Base-by-base conservation (phyloP, 495 filamentous ascomycete genomes). In the Halenospora varia region DNA sequence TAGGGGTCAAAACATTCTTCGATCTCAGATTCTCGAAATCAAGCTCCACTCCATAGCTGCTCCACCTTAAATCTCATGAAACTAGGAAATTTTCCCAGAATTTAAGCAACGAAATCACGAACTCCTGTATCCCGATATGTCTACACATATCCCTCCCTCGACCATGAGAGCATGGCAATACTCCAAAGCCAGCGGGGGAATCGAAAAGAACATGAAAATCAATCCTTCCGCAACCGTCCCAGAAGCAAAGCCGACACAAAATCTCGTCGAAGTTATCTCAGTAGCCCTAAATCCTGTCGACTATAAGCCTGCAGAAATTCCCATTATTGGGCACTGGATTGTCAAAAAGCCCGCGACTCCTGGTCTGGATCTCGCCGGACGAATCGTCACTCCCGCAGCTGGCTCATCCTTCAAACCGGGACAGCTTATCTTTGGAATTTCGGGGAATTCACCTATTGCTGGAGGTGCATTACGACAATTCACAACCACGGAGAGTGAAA, bases 81-180 rank as follows among this genome's bases (percentile, higher is more conserved):
- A n/a, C n/a, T n/a, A n/a, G n/a, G n/a, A n/a, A n/a, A n/a, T n/a
- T n/a, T n/a, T n/a, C n/a, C n/a, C n/a, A n/a, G n/a, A n/a, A n/a
- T n/a, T n/a, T n/a, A n/a, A n/a, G n/a, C n/a, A n/a, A n/a, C n/a
- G n/a, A n/a, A n/a, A n/a, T n/a, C n/a, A n/a, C n/a, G n/a, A n/a
- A n/a, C n/a, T n/a, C n/a, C n/a, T n/a, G n/a, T n/a, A n/a, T n/a
- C n/a, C n/a, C n/a, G n/a, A n/a, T n/a, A n/a, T n/a, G n/a, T n/a
- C n/a, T n/a, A n/a, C n/a, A n/a, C 68, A 53, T n/a, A n/a, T n/a
- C n/a, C n/a, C 29, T 13, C 29, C 29, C 29, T 6, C 29, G 13
- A 74, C 70, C 48, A 88, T 89, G 84, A 74, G 73, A 63, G 82
- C 80, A 29, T 88, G 84, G 84, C 75, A 84, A 26, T 89, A 82